Conservation (phyloP, 176 grass and related monocot genomes). For the Guadua angustifolia region DNA sequence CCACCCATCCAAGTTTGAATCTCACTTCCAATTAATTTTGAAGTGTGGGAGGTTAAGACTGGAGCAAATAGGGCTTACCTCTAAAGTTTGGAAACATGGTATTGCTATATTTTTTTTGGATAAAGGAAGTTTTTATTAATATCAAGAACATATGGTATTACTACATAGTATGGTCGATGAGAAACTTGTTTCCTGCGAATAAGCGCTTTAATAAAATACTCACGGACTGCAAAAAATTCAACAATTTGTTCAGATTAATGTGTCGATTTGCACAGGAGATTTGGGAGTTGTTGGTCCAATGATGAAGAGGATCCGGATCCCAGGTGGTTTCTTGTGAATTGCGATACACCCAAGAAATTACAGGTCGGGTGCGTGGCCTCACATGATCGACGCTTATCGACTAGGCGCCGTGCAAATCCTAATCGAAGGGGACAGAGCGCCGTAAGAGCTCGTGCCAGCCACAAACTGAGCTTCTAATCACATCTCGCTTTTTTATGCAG, state of each 20-base stretch:
- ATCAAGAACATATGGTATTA: no score
- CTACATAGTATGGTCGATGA: no score
- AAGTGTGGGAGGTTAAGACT: no score
- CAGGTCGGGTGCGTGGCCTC: not conserved
- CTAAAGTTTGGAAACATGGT: no score
- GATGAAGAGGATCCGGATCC: not conserved
- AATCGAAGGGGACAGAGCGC: not conserved
- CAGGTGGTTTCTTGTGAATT: not conserved
- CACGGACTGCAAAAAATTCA: no score
- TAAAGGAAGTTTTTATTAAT: no score
- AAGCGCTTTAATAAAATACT: no score
- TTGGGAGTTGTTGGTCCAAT: not conserved
- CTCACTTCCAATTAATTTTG: no score
- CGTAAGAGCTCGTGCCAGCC: slow-evolving; percentile 19
- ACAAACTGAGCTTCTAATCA: not conserved
- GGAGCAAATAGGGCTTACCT: no score
- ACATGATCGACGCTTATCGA: not conserved
- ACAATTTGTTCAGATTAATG: not conserved
- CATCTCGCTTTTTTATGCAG: not conserved
- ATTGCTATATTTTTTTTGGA: no score
- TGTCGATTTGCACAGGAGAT: not conserved
- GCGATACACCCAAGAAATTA: not conserved
- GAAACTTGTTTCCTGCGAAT: no score
- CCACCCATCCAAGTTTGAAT: no score
- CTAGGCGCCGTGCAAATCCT: not conserved